Evolutionary conservation across 176 grass and related monocot species (phyloP), one percentile per base, ranked within the genome.

Genomic region (Calamus simplicifolius): DNA sequence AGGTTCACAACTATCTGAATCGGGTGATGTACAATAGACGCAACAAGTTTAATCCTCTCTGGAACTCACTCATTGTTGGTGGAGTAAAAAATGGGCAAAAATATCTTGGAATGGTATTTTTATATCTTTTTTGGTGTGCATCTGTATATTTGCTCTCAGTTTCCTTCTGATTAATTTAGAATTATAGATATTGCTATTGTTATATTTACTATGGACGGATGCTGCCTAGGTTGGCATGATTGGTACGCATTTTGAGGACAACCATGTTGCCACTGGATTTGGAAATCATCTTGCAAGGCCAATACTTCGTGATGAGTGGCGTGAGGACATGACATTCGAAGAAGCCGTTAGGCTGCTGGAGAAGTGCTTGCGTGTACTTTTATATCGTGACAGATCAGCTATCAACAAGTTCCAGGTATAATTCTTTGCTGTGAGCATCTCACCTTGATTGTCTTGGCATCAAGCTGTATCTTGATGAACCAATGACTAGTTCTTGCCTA

Each of bases 331-430:
- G 76, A 89, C 71, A 67, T 98, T 98, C 79, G 94, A 98, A 68
- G 94, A 98, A 71, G 94, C 94, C 71, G 88, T 98, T 66, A 98
- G 89, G 80, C 75, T 98, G 49, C 55, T 98, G 71, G 94, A 98
- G 73, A 98, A 98, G 75, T 98, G 94, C 49, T 80, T 98, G 76
- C 58, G 89, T 54, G 94, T 98, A 30, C 78, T 98, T 21, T 74
- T 98, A 77, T 98, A 98, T 80, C 94, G 94, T 73, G 94, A 98
- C 69, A 73, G 88, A 29, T 89, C 94, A 74, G 67, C 94, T 60
- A 98, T 98, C 54, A 98, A 98, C 76, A 98, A 93, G 67, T 98
- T 98, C 73, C 94, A 98, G 94, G 94, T 98, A 67, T 38, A 25
- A 78, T 27, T 61, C 4, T 5, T 25, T 61, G 26, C 53, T 31